Conservation (phyloP, 805 yeast genomes). For the Grigorovia transvaalensis region DNA sequence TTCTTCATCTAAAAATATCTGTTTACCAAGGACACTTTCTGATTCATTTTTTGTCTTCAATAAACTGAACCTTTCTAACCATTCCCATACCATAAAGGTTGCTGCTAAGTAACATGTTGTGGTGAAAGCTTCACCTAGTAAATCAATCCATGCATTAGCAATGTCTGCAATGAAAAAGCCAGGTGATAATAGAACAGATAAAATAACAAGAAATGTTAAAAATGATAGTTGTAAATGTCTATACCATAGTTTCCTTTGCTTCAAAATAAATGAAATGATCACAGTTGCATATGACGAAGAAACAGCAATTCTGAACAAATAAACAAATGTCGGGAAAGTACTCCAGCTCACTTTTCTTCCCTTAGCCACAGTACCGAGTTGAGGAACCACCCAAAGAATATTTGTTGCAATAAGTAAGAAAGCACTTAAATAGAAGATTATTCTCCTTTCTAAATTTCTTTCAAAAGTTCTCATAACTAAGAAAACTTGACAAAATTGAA, state of each 20-base stretch:
- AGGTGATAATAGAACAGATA: constrained; percentile 50
- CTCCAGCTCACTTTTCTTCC: constrained; percentile 33
- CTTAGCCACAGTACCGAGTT: constrained; percentile 9
- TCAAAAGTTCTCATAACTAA: constrained; percentile 58
- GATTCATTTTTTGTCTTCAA: constrained; percentile 51
- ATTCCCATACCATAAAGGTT: constrained; percentile 75
- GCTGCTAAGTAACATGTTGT: constrained; percentile 61
- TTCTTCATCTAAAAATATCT: constrained; percentile 61
- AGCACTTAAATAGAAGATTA: constrained; percentile 50
- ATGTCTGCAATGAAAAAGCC: constrained; percentile 70
- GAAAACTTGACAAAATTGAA: constrained; percentile 62
- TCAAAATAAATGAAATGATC: constrained; percentile 43
- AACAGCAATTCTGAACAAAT: constrained; percentile 61
- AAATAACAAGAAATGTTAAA: constrained; percentile 44
- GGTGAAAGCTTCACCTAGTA: constrained; percentile 62
- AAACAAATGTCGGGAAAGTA: constrained; percentile 62
- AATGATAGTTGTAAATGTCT: constrained; percentile 37
- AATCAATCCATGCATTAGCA: constrained; percentile 63
- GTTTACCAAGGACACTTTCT: constrained; percentile 65
- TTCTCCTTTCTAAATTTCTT: constrained; percentile 56
- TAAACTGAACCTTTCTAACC: constrained; percentile 58
- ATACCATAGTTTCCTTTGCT: constrained; percentile 42
- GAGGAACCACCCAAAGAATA: constrained; percentile 57
- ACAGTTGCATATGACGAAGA: constrained; percentile 59
- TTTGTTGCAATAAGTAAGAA: constrained; percentile 46